These are phyloP conservation scores for Lindgomyces ingoldianus DNA, from an alignment of 495 filamentous ascomycete species.

Conservation along the genomic window DNA sequence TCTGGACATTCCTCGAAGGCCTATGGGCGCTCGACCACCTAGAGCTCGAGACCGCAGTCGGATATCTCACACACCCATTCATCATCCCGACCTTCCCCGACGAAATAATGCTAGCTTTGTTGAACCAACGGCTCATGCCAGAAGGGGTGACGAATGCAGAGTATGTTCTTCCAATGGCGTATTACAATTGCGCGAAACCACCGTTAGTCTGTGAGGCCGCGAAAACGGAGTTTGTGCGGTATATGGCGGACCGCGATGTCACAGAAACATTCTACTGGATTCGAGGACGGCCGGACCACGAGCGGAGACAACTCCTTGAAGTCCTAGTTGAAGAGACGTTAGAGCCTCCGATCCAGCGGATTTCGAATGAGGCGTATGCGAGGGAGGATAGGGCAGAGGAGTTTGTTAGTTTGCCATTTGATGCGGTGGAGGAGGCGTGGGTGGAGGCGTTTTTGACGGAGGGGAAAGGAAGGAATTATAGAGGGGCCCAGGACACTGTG, in stretches of 20 bases:
- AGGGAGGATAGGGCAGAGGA: constrained; percentile 57
- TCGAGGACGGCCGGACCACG: constrained; percentile 60
- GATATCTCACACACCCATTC: constrained; percentile 72
- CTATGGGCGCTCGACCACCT: constrained; percentile 77
- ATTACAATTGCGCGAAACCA: constrained; percentile 72
- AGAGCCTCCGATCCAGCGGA: constrained; percentile 48
- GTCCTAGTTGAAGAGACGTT: constrained; percentile 66
- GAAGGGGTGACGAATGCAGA: constrained; percentile 30
- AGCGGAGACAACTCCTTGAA: constrained; percentile 64
- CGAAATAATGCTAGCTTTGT: constrained; percentile 72
- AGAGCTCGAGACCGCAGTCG: constrained; percentile 69
- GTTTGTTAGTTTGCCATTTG: constrained; percentile 69
- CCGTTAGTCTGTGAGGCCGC: constrained; percentile 60
- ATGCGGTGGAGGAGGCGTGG: constrained; percentile 69
- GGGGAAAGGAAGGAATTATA: constrained; percentile 62
- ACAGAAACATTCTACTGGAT: constrained; percentile 75
- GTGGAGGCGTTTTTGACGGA: constrained; percentile 63
- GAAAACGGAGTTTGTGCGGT: constrained; percentile 64
- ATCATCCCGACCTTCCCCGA: constrained; percentile 77
- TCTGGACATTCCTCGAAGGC: constrained; percentile 73
- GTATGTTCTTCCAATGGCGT: constrained; percentile 69
- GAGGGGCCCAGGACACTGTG: constrained; percentile 66
- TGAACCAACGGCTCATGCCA: constrained; percentile 51
- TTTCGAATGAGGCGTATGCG: constrained; percentile 43
- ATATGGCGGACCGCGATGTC: constrained; percentile 65